These are phyloP conservation scores for Biscutella laevigata DNA, from an alignment of 441 rosid genomes.

Conservation along the genomic window DNA sequence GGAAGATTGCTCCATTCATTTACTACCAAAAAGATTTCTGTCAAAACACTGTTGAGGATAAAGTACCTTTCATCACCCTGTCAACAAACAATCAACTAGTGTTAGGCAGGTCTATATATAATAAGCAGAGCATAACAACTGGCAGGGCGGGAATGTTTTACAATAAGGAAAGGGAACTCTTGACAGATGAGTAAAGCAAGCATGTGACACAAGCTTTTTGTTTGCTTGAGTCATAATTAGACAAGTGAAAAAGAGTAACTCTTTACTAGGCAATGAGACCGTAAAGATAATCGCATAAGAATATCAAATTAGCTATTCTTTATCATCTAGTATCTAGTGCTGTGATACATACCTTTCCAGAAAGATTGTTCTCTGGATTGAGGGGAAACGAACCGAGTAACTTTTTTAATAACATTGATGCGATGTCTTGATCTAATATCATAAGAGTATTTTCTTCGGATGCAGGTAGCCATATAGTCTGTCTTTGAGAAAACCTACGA, in stretches of 20 bases:
- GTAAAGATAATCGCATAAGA: slow-evolving; percentile 1
- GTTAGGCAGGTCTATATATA: background rate
- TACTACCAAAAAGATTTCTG: slow-evolving; percentile 64
- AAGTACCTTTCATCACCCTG: slow-evolving; percentile 68
- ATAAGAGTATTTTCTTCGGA: slow-evolving; percentile 27
- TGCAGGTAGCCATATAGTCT: slow-evolving; percentile 20
- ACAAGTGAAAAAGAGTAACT: background rate
- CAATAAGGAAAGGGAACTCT: background rate
- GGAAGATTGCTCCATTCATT: slow-evolving; percentile 51
- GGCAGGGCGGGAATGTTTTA: background rate
- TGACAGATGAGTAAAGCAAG: background rate
- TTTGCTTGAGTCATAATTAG: background rate
- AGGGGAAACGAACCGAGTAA: slow-evolving; percentile 56
- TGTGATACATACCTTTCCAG: slow-evolving; percentile 43
- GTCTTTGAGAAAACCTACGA: slow-evolving; percentile 25
- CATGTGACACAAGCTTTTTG: too few species aligned
- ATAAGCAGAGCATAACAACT: background rate
- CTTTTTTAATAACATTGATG: slow-evolving; percentile 48
- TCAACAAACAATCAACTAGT: slow-evolving; percentile 23
- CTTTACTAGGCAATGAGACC: background rate
- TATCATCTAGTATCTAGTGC: background rate
- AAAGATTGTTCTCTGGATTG: slow-evolving; percentile 39
- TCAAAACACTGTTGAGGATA: slow-evolving; percentile 47
- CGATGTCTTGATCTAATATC: slow-evolving; percentile 37
- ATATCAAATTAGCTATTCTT: background rate